Evolutionary conservation across 805 yeast species (phyloP).

Genomic region (Candida golubevii): DNA sequence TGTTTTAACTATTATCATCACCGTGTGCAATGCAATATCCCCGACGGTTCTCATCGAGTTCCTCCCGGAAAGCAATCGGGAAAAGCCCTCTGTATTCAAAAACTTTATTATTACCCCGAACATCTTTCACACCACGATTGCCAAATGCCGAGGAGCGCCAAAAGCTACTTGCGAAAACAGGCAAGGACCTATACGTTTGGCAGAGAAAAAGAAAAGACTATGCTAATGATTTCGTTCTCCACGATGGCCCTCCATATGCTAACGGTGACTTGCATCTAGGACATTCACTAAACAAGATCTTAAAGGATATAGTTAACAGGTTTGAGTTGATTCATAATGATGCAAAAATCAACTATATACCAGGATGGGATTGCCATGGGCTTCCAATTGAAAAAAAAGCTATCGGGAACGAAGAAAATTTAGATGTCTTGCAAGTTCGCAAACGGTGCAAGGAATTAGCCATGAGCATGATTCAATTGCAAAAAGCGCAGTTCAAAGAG

Average conservation of each 20-base stretch:
- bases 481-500: conserved; percentile 57
- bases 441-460: conserved; percentile 70
- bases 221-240: conserved; percentile 55
- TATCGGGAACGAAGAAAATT: conserved; percentile 32
- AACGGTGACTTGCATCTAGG: conserved; percentile 91
- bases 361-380: conserved; percentile 99
- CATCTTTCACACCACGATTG: conserved; percentile 49
- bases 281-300: conserved; percentile 84
- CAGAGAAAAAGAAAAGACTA: conserved; percentile 30
- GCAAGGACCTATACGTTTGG: conserved; percentile 61
- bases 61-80: conserved; percentile 1
- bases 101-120: conserved; percentile 61
- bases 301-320: conserved; percentile 82
- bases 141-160: conserved; percentile 45
- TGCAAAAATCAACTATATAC: conserved; percentile 62
- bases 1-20: too few species aligned
- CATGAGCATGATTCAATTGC: conserved; percentile 55
- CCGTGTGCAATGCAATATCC: not conserved
- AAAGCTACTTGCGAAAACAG: conserved; percentile 44
- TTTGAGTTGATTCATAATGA: conserved; percentile 57
- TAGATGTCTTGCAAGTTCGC: conserved; percentile 52
- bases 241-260: conserved; percentile 99
- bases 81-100: conserved; percentile 35
- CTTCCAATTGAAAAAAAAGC: conserved; percentile 93
- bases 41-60: conserved; percentile 6